Base-by-base conservation (phyloP, 1,284 basidiomycete species). In the Malassezia vespertilionis region DNA sequence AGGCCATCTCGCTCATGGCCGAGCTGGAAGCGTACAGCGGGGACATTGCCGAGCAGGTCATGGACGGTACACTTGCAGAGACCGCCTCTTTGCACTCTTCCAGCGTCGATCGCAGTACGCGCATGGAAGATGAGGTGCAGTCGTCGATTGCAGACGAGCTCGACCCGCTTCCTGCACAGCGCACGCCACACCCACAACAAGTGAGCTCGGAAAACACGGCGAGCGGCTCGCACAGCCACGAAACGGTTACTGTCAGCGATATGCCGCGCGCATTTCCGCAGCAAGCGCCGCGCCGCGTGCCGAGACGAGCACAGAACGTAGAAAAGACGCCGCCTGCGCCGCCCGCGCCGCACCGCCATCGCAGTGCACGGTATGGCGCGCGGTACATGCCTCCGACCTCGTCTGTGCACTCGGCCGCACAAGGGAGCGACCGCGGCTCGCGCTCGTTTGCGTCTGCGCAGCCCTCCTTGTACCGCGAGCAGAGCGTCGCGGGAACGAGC, bases 21-120 rank as follows among this genome's bases (percentile, higher is more conserved):
- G 88, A 93, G 72, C 73, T 93, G n/a, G 84, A 86, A 61, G 80
- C 82, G 11, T 87, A 81, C 62, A 78, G 78, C 24, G 80, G 80
- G 4, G 80, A 81, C 68, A 78, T 81, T n/a, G 75, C 76, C 14
- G 79, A 81, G 60, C 74, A 82, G 28, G 76, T 82, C 33, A 76
- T 81, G 71, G 82, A 80, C 60, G 78, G 43, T 20, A 51, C 48
- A 7, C 42, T 51, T 21, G 48, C 48, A 18, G 48, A 51, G 44
- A 63, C 32, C 52, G 46, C 47, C 20, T 46, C 43, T 18, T 12
- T 52, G 11, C 44, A 42, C 22, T 52, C 50, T 21, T 46, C 44
- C 6, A 46, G 44, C 33, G 15, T 52, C 14, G 32, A 28, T 15
- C 40, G 34, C 12, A 51, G 48, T 32, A 31, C 48, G 22, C 46